These are phyloP conservation scores for Ochetophila trinervis DNA, from an alignment of 306 rosid species.

Conservation along the genomic window DNA sequence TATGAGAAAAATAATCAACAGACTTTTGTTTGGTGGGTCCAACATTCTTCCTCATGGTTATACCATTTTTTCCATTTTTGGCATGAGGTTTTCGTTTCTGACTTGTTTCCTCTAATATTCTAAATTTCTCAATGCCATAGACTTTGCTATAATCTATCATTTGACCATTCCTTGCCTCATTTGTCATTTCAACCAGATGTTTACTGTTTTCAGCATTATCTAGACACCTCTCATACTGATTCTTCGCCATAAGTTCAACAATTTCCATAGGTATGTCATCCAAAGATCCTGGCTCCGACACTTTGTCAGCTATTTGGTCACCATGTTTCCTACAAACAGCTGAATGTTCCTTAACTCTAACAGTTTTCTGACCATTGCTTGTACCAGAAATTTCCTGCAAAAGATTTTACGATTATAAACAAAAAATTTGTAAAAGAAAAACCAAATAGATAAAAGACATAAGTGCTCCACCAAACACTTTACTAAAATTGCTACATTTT, in stretches of 20 bases:
- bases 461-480: conserved; percentile 1
- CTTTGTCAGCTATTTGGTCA: conserved; percentile 39
- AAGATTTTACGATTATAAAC: conserved; percentile 13
- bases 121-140: conserved; percentile 37
- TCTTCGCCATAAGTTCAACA: conserved; percentile 85
- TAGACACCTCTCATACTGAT: conserved; percentile 80
- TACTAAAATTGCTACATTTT: conserved; percentile 2
- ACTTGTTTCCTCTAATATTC: conserved; percentile 37
- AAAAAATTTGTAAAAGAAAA: conserved; percentile 8
- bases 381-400: conserved; percentile 57
- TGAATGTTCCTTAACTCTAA: conserved; percentile 40
- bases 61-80: conserved; percentile 41
- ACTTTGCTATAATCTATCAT: conserved; percentile 31
- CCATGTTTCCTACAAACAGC: conserved; percentile 35
- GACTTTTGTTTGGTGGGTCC: conserved; percentile 49
- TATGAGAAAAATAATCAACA: conserved; percentile 45
- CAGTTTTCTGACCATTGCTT: conserved; percentile 39
- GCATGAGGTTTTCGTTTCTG: conserved; percentile 45
- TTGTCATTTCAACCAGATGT: conserved; percentile 33
- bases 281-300: conserved; percentile 50
- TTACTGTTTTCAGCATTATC: conserved; percentile 48
- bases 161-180: conserved; percentile 43
- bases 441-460: not conserved
- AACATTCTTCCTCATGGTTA: conserved; percentile 39
- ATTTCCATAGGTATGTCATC: conserved; percentile 96